These are phyloP conservation scores for Thecaphora frezii DNA, from an alignment of 1,284 basidiomycete species.

Conservation along the genomic window DNA sequence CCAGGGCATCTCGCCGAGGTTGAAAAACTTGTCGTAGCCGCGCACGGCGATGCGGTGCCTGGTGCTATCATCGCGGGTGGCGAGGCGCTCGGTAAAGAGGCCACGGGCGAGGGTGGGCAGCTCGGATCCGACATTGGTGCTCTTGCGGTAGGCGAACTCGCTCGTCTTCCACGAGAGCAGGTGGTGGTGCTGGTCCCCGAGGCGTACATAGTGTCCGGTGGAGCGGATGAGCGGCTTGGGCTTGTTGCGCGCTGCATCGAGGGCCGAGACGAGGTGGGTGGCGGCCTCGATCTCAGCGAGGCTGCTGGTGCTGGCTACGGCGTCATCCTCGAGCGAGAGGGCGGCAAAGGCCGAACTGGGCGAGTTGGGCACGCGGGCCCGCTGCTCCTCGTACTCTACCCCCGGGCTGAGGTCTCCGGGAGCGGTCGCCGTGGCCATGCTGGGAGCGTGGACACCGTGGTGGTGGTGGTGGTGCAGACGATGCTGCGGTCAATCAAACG, in stretches of 20 bases:
- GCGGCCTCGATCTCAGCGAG: conserved; percentile 11
- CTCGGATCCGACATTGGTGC: conserved; percentile 31
- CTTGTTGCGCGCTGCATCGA: conserved; percentile 14
- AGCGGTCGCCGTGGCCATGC: no score
- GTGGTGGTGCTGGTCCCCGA: conserved; percentile 12
- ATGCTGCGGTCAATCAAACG: no score
- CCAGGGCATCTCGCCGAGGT: conserved; percentile 93
- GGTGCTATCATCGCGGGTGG: conserved; percentile 17
- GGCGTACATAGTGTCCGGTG: conserved; percentile 18
- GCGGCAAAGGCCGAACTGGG: conserved; percentile 22
- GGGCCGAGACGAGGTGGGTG: conserved; percentile 23
- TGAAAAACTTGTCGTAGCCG: conserved; percentile 99
- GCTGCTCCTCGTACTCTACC: background rate
- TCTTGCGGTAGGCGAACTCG: conserved; percentile 57
- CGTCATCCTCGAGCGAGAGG: conserved; percentile 15
- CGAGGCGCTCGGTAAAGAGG: conserved; percentile 46
- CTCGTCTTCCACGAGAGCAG: conserved; percentile 52
- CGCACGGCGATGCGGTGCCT: conserved; percentile 77
- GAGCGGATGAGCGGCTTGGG: conserved; percentile 41
- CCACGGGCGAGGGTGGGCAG: conserved; percentile 56
- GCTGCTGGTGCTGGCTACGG: conserved; percentile 1
- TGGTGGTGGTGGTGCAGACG: no score
- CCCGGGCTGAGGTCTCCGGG: background rate
- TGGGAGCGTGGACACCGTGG: no score
- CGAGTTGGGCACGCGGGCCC: conserved; percentile 19